Base-by-base conservation (phyloP, 2,329 filamentous ascomycete genomes). In the Hansfordia pulvinata region DNA sequence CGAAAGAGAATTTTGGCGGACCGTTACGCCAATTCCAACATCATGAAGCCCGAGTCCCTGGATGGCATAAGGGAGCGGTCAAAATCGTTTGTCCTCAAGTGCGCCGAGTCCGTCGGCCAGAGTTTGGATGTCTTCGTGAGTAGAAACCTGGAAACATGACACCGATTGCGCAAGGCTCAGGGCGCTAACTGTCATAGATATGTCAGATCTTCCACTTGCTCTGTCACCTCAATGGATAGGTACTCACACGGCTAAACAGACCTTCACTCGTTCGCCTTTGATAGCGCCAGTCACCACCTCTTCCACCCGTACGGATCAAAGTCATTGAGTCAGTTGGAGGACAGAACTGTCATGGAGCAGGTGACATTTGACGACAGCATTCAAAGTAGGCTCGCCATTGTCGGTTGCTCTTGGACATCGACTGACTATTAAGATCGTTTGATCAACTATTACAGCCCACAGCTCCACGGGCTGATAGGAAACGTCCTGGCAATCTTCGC, bases 261-360 rank as follows among this genome's bases (percentile, higher is more conserved):
- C 13, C 53, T 80, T 2, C 76, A 81, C 35, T 64, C 74, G 15
- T 81, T 76, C 42, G 75, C 76, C 1, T 69, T 78, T 28, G 76
- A 81, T 41, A 77, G 75, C 38, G 64, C 72, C 16, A 76, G 73
- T 1, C 69, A 77, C 38, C 73, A 78, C 36, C 57, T 81, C n/a
- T 77, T 81, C 41, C 69, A 76, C 29, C 73, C 74, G 0, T 60
- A 69, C 30, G 75, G 74, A 2, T 67, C 69, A 2, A 57, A 73
- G 32, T 76, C 73, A 7, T 55, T 80, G 2, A 54, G 62, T 17
- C 50, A 60, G 11, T 37, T 52, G 17, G 43, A 60, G n/a, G 71
- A 80, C 29, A 64, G 71, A 34, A 58, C 64, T 10, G 65, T 81
- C 46, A 78, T 81, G 75, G 62, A 69, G 30, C 70, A 81, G 40